phyloP scores from a whole-genome alignment of 345 rosid genomes.

The Gossypium mustelinum region DNA sequence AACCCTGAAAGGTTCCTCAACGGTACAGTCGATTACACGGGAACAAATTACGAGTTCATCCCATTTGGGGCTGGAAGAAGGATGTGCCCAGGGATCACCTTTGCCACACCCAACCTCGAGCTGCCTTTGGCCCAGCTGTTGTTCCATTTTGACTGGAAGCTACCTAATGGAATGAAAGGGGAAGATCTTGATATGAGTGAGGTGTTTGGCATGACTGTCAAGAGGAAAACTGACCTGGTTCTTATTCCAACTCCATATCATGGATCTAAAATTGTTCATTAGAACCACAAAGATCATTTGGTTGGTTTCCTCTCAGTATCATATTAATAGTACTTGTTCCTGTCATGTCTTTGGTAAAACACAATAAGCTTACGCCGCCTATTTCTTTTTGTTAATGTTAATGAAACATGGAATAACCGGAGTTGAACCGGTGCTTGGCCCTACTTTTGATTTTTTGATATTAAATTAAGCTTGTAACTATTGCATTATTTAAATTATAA shows the following conservation, averaged over 20 bases:
- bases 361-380: background rate
- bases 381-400: background rate
- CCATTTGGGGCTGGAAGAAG: conserved; percentile 33
- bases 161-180: conserved; percentile 14
- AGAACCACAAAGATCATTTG: background rate
- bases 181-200: conserved; percentile 26
- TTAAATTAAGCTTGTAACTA: no score
- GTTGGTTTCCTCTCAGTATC: background rate
- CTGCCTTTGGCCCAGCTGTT: conserved; percentile 23
- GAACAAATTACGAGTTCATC: conserved; percentile 7
- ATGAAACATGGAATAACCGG: no score
- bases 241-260: conserved; percentile 10
- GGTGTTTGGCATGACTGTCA: background rate
- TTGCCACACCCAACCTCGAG: conserved; percentile 12
- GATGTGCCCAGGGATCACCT: conserved; percentile 31
- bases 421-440: no score
- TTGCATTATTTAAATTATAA: no score
- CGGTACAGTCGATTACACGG: conserved; percentile 19
- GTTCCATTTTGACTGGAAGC: conserved; percentile 31
- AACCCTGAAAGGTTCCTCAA: conserved; percentile 30
- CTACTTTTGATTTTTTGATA: no score
- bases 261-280: background rate
- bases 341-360: background rate
- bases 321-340: background rate
- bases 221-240: conserved; percentile 17